Conservation (phyloP, 2,329 filamentous ascomycete genomes). For the Pseudohalonectria lignicola region DNA sequence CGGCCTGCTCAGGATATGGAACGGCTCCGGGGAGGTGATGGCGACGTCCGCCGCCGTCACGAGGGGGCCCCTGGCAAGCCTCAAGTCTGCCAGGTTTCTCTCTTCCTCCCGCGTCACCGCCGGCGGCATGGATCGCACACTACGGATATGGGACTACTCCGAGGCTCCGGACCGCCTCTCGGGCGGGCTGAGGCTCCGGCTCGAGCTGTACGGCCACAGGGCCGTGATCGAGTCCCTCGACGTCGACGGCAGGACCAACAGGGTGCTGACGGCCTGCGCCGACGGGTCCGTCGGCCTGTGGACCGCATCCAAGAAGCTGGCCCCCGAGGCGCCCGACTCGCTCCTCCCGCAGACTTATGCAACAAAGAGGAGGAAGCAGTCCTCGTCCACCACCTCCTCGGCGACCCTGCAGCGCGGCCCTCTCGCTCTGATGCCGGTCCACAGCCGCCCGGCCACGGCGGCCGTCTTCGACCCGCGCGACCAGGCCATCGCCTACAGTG, state of each 20-base stretch:
- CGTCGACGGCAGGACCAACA: conserved; percentile 56
- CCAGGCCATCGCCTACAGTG: conserved; percentile 80
- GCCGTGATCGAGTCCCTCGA: conserved; percentile 56
- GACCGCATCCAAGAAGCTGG: conserved; percentile 67
- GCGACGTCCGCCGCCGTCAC: conserved; percentile 60
- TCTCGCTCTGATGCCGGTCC: conserved; percentile 59
- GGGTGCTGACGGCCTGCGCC: conserved; percentile 74
- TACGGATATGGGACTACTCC: conserved; percentile 82
- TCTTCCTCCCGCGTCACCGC: conserved; percentile 71
- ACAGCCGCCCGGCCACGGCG: conserved; percentile 65
- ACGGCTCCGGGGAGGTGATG: conserved; percentile 74
- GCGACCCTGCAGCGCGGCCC: conserved; percentile 63
- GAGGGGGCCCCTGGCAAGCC: conserved; percentile 64
- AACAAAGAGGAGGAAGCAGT: conserved; percentile 67
- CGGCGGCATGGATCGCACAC: conserved; percentile 70
- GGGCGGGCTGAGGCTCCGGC: conserved; percentile 17
- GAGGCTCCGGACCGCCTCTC: conserved; percentile 55
- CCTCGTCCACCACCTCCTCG: conserved; percentile 30
- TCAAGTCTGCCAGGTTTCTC: conserved; percentile 78
- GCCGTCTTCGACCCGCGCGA: conserved; percentile 80
- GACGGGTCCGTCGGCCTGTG: conserved; percentile 84
- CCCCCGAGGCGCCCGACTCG: conserved; percentile 59
- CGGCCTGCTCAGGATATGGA: conserved; percentile 80
- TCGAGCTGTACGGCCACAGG: conserved; percentile 24
- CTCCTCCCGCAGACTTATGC: conserved; percentile 57